phyloP scores from a whole-genome alignment of 202 grass and related monocot genomes.

The Zizania palustris region DNA sequence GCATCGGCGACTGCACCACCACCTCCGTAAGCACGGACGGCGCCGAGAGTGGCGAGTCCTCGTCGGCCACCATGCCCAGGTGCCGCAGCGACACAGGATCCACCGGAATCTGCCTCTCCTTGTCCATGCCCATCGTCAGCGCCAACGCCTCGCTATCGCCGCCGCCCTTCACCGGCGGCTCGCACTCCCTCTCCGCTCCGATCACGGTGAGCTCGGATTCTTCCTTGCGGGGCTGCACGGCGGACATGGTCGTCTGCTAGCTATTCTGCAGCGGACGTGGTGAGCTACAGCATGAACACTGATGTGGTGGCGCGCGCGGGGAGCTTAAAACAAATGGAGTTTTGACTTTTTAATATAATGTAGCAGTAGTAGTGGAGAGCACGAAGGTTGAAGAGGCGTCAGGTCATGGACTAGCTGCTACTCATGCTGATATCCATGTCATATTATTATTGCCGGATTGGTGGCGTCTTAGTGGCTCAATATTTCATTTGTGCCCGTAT shows the following conservation, averaged over 20 bases:
- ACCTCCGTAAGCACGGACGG: constrained; percentile 70
- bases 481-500: not conserved
- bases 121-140: constrained; percentile 44
- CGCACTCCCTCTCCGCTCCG: not conserved
- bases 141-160: constrained; percentile 36
- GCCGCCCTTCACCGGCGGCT: not conserved
- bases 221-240: constrained; percentile 28
- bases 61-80: constrained; percentile 58
- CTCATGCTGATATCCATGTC: constrained; percentile 17
- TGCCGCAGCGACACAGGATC: constrained; percentile 64
- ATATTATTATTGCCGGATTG: not conserved
- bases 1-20: constrained; percentile 50
- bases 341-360: constrained; percentile 31
- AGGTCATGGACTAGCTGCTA: not conserved
- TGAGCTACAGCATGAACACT: not conserved
- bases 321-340: constrained; percentile 24
- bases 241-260: no score
- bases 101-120: constrained; percentile 62
- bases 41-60: constrained; percentile 61
- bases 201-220: not conserved
- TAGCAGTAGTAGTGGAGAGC: constrained; percentile 43
- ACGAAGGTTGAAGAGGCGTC: constrained; percentile 26
- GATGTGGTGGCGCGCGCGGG: not conserved
- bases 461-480: constrained; percentile 45
- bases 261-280: not conserved